A percentile compares a stretch with the other conserved stretches of the same genome.
phyloP scores from a whole-genome alignment of 352 stramenopile species.

The Phytophthora citrophthora region DNA sequence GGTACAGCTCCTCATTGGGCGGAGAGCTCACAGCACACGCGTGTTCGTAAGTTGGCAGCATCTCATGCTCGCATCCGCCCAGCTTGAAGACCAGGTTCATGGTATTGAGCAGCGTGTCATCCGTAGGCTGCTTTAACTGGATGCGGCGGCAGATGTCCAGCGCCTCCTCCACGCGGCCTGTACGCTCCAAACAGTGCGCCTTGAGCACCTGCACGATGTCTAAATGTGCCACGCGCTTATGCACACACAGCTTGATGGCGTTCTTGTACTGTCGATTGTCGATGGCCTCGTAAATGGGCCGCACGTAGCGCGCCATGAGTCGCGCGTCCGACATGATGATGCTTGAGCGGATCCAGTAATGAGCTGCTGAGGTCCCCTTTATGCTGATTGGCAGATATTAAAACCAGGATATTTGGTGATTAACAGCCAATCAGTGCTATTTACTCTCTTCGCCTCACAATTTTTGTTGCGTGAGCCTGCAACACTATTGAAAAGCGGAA shows the following conservation, averaged over 20 bases:
- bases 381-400: neutral
- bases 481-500: neutral
- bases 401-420: neutral
- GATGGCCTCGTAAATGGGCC: constrained; percentile 88
- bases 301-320: constrained; percentile 77
- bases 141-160: constrained; percentile 73
- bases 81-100: constrained; percentile 88
- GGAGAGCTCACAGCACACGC: constrained; percentile 53
- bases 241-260: constrained; percentile 80
- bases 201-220: constrained; percentile 88
- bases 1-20: constrained; percentile 75
- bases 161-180: constrained; percentile 67
- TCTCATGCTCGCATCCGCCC: constrained; percentile 72
- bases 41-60: constrained; percentile 80
- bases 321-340: constrained; percentile 56
- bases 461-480: constrained; percentile 17
- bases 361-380: neutral
- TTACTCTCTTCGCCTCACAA: constrained; percentile 14
- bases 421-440: constrained; percentile 8
- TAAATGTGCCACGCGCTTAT: constrained; percentile 81
- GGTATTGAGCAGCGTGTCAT: constrained; percentile 86
- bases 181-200: constrained; percentile 86
- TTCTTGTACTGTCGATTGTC: constrained; percentile 82
- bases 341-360: constrained; percentile 6
- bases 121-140: constrained; percentile 69